Base-by-base conservation (phyloP, 2,329 filamentous ascomycete species). In the Microcera coccophila region DNA sequence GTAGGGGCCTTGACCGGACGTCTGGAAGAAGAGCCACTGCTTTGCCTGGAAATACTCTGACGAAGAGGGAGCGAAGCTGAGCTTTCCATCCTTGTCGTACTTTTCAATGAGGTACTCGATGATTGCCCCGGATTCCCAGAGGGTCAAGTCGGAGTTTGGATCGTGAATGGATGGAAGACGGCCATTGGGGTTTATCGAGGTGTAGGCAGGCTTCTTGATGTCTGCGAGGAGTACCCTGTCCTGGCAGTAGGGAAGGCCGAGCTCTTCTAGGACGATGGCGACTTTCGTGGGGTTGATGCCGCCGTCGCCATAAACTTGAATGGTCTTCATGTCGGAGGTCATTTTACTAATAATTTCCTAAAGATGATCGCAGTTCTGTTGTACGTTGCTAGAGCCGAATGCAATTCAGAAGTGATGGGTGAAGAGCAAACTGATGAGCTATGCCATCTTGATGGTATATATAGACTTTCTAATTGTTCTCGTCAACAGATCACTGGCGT, bases 1-100 rank as follows among this genome's bases (percentile, higher is more conserved):
- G 44, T 69, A 69, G 2, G 66, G 67, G 1, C 66, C 66, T 46
- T 68, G 66, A 12, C 66, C 66, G 14, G 63, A 67, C 48, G 61
- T 61, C 37, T 69, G 66, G 44, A 67, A 67, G 50, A 62, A 53
- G 11, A 67, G 53, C 44, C 58, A 67, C 52, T 68, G 64, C 49
- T 62, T 63, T 35, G 59, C 41, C 3, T 47, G 46, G 48, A 56
- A 63, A 39, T 60, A 60, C 20, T 66, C 63, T 14, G 44, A 42
- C 14, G 41, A 40, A 26, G 7, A 7, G 4, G 44, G 45, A n/a
- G 47, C 38, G 32, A 53, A 51, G 4, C 50, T 59, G 28, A 66
- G 37, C 50, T 56, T 62, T 21, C 47, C 12, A 20, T 53, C 48
- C 43, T 56, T 58, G 48, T 61, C 59, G 42, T 61, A 61, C 16